Evolutionary conservation across 768 basidiomycete species (phyloP), one percentile per base, ranked within the genome.

Genomic region (Brasilioporus rufonigricans): DNA sequence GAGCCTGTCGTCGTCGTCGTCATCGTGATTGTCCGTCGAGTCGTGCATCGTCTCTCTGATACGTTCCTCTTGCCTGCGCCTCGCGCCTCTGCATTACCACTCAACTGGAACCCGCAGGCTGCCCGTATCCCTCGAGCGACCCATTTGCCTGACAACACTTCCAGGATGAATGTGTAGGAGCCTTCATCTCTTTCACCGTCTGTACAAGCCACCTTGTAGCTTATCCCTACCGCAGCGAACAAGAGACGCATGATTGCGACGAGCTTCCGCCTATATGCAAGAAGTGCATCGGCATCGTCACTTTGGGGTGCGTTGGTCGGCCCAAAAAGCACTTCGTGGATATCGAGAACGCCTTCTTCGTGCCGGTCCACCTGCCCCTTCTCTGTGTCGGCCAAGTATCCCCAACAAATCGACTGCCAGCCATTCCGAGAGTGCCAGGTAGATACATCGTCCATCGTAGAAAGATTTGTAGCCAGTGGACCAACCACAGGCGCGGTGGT

Each of bases 351-450:
- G 16, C 44, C 61, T 14, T 53, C 53, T 24, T 50, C 18, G 27
- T 43, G 33, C 4, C 61, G 50, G 12, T 18, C 58, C 16, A 60
- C 10, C 4, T 35, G 19, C 2, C 18, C 55, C 2, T 29, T 45
- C 14, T 13, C 16, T 44, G 7, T 41, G 40, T 56, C 41, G 24
- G 58, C 61, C 14, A n/a, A 51, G 26, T 27, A 53, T 4, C 51
- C 61, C 60, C 60, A 63, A 33, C 60, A 52, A 9, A 63, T 45
- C 1, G 61, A 21, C 33, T 56, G 57, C 52, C 38, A 19, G 19
- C 8, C 38, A 3, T 21, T 8, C 38, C 5, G 38, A 9, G 38
- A 8, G 11, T 62, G 55, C 48, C 50, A 19, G 23, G n/a, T 4
- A 26, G 16, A 1, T 24, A 18, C 16, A 5, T 51, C 52, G 2